Percentiles rank a stretch among this genome's conserved stretches.
Conservation (phyloP, 768 basidiomycete genomes). For the Chalciporus piperatus region DNA sequence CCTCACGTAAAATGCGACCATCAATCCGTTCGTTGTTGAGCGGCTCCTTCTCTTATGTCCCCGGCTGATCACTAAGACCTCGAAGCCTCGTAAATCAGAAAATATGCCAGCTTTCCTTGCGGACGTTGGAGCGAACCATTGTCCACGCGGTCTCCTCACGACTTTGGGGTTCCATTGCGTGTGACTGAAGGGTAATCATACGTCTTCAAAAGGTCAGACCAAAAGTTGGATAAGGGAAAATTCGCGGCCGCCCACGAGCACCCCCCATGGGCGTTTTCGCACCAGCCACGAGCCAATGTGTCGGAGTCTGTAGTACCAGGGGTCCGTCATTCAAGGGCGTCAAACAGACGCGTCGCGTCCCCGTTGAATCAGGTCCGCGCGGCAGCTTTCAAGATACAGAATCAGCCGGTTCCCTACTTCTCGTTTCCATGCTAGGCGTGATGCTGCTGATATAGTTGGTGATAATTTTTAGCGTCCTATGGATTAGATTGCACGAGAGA, state of each 20-base stretch:
- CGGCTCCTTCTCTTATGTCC: neutral
- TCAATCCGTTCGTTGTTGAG: neutral
- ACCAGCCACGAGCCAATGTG: neutral
- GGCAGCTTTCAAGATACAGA: neutral
- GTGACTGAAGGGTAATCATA: neutral
- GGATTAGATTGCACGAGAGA: conserved; percentile 8
- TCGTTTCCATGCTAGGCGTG: conserved; percentile 2
- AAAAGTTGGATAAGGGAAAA: conserved; percentile 1
- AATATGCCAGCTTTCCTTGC: neutral
- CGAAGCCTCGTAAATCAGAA: too few species aligned
- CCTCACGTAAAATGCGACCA: conserved; percentile 16
- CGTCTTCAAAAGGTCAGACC: conserved; percentile 4
- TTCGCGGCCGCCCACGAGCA: conserved; percentile 7
- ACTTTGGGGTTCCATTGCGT: conserved; percentile 3
- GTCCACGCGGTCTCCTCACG: conserved; percentile 8
- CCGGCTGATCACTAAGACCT: too few species aligned
- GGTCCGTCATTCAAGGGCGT: conserved; percentile 25
- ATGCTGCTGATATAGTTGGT: neutral
- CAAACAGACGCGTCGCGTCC: conserved; percentile 53
- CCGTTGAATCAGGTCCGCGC: conserved; percentile 12
- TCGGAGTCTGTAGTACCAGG: conserved; percentile 8
- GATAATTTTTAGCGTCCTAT: conserved; percentile 8
- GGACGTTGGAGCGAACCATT: neutral
- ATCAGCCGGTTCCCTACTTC: neutral
- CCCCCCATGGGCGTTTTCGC: neutral